Evolutionary conservation across 2,329 filamentous ascomycete genomes (phyloP), one percentile per base, ranked within the genome.

Genomic region (Diplodia intermedia): DNA sequence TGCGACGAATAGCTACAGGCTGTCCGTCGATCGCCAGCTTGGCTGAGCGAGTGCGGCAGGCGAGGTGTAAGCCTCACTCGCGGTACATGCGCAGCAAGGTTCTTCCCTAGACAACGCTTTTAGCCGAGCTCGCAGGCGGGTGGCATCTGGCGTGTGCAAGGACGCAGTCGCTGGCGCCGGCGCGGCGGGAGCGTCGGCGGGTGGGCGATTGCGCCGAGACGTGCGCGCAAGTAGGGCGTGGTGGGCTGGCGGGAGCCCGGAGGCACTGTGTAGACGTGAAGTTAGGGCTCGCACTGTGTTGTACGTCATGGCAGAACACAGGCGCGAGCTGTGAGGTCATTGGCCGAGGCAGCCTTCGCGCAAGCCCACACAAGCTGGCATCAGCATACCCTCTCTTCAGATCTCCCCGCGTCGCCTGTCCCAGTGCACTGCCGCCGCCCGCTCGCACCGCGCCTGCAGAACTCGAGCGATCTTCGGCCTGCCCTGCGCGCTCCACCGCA

Each of bases 1-100:
- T 33, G 31, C 1, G 4, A 8, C 23, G 55, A 52, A 38, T 18
- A n/a, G 31, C 40, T 15, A 4, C 43, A 29, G 18, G 6, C 40
- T 6, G 47, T 52, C 8, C n/a, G 60, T 31, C 47, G 60, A 63
- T 63, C 60, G 60, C 60, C 12, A 26, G 15, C 60, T 52, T 49
- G 29, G 33, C 29, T 20, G 57, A 20, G 43, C 43, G 57, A 9
- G 26, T 43, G 20, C 29, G 15, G 53, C 53, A 31, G 53, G 53
- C 53, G 43, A 49, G n/a, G 36, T 38, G 36, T 47, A 56, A 43
- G 56, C 56, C 56, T 60, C 56, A 60, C 56, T 26, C 15, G 18
- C n/a, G n/a, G 33, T 11, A 15, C 14, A 15, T 26, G 23, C 54
- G 55, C 33, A 36, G 43, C 36, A 29, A 29, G 38, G 56, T 26